Conservation (phyloP, 2,329 filamentous ascomycete species). For the Penicillium aurantiogriseum region DNA sequence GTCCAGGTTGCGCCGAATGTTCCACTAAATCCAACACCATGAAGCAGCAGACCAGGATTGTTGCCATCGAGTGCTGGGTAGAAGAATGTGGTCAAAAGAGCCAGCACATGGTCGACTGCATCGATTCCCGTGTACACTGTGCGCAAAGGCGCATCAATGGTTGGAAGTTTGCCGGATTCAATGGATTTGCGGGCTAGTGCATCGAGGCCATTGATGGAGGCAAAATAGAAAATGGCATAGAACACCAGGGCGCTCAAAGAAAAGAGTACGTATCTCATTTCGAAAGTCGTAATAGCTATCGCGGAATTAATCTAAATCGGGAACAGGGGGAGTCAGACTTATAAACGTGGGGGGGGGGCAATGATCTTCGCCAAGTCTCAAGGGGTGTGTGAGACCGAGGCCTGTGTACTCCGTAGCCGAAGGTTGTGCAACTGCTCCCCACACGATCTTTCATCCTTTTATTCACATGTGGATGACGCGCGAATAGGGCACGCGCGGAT, state of each 20-base stretch:
- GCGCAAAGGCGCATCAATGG: conserved; percentile 28
- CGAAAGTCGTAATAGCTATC: not conserved
- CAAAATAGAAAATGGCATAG: conserved; percentile 37
- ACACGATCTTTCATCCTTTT: not conserved
- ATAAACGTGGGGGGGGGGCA: not conserved
- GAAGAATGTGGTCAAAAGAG: conserved; percentile 40
- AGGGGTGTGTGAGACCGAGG: conserved; percentile 1
- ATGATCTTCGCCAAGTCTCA: not conserved
- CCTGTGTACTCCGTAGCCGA: too few relatives aligned
- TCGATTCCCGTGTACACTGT: conserved; percentile 36
- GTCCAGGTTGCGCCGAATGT: conserved; percentile 45
- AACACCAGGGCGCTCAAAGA: conserved; percentile 32
- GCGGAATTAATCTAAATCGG: too few relatives aligned
- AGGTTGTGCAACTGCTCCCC: not conserved
- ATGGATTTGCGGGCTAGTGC: conserved; percentile 20
- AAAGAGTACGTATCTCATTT: conserved; percentile 29
- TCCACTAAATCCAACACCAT: conserved; percentile 41
- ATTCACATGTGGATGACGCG: not conserved
- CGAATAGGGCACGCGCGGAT: not conserved
- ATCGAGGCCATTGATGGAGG: conserved; percentile 33
- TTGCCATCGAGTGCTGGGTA: conserved; percentile 42
- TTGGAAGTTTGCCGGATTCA: conserved; percentile 27
- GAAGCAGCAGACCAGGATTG: conserved; percentile 35
- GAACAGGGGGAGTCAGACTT: not conserved
- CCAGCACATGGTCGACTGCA: conserved; percentile 33